A percentile compares a stretch with the other conserved stretches of the same genome.
phyloP scores from a whole-genome alignment of 2,329 filamentous ascomycete genomes.

The Fusarium sp. region DNA sequence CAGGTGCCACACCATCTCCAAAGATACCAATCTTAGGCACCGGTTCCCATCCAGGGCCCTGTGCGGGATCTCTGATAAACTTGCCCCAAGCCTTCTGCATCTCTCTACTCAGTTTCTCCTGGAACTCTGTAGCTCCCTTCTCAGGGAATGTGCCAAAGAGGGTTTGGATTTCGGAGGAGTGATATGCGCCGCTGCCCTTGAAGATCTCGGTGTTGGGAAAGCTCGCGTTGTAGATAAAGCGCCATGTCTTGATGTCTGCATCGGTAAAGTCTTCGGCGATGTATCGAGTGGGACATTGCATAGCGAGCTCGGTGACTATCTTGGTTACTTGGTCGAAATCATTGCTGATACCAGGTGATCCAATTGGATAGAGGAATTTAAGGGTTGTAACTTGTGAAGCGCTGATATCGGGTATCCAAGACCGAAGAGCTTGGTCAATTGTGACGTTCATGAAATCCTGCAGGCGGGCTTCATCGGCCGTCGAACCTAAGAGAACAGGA shows the following conservation, averaged over 20 bases:
- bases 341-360: conserved; percentile 28
- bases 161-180: conserved; percentile 61
- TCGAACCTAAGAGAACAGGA: conserved; percentile 44
- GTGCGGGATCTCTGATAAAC: conserved; percentile 47
- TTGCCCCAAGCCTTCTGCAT: conserved; percentile 51
- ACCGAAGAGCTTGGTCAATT: conserved; percentile 1
- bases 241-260: conserved; percentile 57
- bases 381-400: conserved; percentile 12
- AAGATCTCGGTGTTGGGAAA: conserved; percentile 61
- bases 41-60: conserved; percentile 46
- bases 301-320: conserved; percentile 41
- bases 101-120: conserved; percentile 33
- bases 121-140: conserved; percentile 37
- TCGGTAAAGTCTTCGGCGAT: conserved; percentile 51
- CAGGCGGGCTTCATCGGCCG: conserved; percentile 42
- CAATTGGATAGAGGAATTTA: conserved; percentile 33
- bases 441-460: conserved; percentile 11
- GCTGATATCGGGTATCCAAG: not conserved
- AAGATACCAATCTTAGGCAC: conserved; percentile 45
- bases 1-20: conserved; percentile 42
- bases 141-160: conserved; percentile 56
- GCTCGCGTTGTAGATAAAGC: conserved; percentile 62
- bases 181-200: conserved; percentile 59
- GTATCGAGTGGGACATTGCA: conserved; percentile 41
- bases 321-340: conserved; percentile 37